Base-by-base conservation (phyloP, 1,139 yeast genomes). In the Suhomyces ambrosiae region DNA sequence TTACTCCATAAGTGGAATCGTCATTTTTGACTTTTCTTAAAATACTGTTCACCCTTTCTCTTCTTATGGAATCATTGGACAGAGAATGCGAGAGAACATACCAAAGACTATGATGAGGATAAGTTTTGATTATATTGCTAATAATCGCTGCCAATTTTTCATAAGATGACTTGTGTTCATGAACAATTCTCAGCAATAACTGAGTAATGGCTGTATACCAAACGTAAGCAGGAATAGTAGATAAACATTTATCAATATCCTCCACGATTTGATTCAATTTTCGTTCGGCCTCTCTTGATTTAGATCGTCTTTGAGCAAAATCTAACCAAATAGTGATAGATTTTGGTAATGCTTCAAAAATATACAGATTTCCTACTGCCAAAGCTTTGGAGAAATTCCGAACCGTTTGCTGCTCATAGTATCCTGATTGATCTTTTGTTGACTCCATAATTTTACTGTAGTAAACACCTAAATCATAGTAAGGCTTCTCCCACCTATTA, bases 151-250 rank as follows among this genome's bases (percentile, higher is more conserved):
- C 67, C 19, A 92, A 68, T 14, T 82, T 61, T 2, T 68, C 71
- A 27, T 74, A 77, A 0, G 94, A 83, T 0, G 71, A 67, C 3
- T 63, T 60, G 47, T 85, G 82, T 1, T 73, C 65, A 52, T 87
- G 95, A 2, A 79, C 70, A 40, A 90, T 73, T 51, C 98, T 72
- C 1, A 97, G 88, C 10, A 92, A 63, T 25, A 94, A 63, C 58
- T 92, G 97, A 0, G 97, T 86, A 19, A 92, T 68, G 0, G 90
- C 95, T 1, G 92, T 75, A 55, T 86, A 90, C 85, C 96, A 87
- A 32, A 80, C 81, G 49, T 76, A 78, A 2, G 67, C 71, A 1
- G 88, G 86, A 18, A 83, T 71, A 10, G 62, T 65, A 11, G 61
- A 58, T 3, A 71, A 56, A 16, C 76, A 69, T 11, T 66, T 66